Base-by-base conservation (phyloP, 331 rosid species). In the Prunus yedoensis region DNA sequence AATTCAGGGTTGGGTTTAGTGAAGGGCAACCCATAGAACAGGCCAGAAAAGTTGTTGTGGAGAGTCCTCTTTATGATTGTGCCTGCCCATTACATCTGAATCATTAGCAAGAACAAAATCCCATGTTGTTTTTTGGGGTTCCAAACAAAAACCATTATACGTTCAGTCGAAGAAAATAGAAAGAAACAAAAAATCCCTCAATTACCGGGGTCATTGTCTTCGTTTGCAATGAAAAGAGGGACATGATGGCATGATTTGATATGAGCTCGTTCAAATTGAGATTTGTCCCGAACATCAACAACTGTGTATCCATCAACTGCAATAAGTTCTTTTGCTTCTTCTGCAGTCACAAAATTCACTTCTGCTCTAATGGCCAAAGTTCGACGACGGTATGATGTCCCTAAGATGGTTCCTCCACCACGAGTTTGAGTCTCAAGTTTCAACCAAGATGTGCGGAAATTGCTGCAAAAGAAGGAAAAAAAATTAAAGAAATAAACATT, bases 41-140 rank as follows among this genome's bases (percentile, higher is more conserved):
- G 82, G 54, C 99, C 99, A 4, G 97, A 76, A 81, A 94, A 94
- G 54, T 94, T 94, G 85, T 94, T 94, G 82, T 94, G 99, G 75
- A 94, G 71, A 20, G 91, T 87, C 79, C 99, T 92, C 66, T 86
- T 86, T 49, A 94, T 65, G 79, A 90, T 81, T 66, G 99, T 94
- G 74, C 96, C 99, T 94, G 83, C 85, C 68, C 62, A 74, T 66
- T 68, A 59, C 32, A 32, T 38, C 43, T 38, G 43, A 77, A 72
- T 15, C 17, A 66, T 21, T 45, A 45, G 38, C 23, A 20, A 66
- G 64, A 46, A 8, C 45, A 51, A 52, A 52, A 73, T 21, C n/a
- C 21, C 15, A 1, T n/a, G 27, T 11, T 11, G 27, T 38, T 38
- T 38, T 38, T 0, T 54, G 8, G n/a, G 46, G 12, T 50, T 70